Percentiles rank a stretch among this genome's conserved stretches.
These are phyloP conservation scores for Luvunga scandens DNA, from an alignment of 345 rosid genomes.

Conservation along the genomic window DNA sequence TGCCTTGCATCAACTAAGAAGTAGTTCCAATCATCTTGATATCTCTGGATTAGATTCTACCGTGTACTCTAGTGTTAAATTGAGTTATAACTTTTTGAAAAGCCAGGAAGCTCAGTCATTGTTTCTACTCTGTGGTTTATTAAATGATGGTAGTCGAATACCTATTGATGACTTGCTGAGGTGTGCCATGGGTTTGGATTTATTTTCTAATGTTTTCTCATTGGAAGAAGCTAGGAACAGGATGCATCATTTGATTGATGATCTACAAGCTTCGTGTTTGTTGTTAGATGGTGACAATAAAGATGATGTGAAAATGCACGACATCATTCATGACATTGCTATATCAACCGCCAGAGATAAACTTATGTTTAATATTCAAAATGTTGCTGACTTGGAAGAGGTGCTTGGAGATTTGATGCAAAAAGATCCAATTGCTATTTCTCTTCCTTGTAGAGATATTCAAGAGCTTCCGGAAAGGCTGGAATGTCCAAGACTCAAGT, in stretches of 20 bases:
- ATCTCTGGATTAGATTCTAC: neutral
- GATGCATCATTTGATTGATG: neutral
- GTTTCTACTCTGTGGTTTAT: no score
- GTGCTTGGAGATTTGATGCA: neutral
- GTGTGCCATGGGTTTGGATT: conserved; percentile 8
- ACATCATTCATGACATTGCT: conserved; percentile 16
- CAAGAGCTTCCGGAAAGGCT: no score
- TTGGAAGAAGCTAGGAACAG: neutral
- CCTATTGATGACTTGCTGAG: neutral
- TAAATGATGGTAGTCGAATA: neutral
- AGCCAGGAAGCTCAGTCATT: no score
- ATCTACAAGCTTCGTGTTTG: conserved; percentile 19
- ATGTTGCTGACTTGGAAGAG: neutral
- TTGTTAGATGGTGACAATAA: conserved; percentile 4
- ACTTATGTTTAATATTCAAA: neutral
- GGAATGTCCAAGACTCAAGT: neutral
- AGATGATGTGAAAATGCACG: neutral
- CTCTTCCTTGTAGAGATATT: no score
- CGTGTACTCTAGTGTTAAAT: neutral
- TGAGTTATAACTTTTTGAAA: no score
- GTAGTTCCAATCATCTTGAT: neutral
- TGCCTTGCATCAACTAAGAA: no score
- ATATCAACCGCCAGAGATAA: conserved; percentile 9
- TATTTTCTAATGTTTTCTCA: neutral
- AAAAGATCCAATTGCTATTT: neutral